Evolutionary conservation across 768 basidiomycete genomes (phyloP).

Genomic region (Suillus weaverae): DNA sequence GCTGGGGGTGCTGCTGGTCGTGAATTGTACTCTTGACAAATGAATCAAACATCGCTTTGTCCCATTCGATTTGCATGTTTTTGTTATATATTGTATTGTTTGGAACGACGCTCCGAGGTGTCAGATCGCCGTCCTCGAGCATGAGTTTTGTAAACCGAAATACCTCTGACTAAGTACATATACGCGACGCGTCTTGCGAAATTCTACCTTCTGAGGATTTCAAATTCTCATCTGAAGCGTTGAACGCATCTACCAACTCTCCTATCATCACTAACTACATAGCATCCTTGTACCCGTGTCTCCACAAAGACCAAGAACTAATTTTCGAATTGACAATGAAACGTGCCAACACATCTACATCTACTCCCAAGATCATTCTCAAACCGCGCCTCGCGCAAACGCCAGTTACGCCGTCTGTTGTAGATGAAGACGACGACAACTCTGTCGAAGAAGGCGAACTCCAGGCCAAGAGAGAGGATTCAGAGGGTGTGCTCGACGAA

Average conservation of each 20-base stretch:
- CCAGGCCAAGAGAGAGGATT: slow-evolving; percentile 32
- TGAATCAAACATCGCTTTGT: slow-evolving; percentile 11
- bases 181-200: neutral
- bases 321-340: slow-evolving; percentile 18
- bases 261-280: neutral
- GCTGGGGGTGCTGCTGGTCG: slow-evolving; percentile 9
- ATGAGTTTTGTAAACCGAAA: neutral
- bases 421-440: slow-evolving; percentile 23
- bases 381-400: slow-evolving; percentile 36
- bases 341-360: slow-evolving; percentile 21
- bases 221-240: neutral
- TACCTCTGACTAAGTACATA: neutral
- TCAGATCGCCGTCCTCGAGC: neutral
- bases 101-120: neutral
- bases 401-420: slow-evolving; percentile 14
- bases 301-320: neutral
- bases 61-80: neutral
- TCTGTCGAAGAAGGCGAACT: slow-evolving; percentile 23
- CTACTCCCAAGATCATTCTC: slow-evolving; percentile 40
- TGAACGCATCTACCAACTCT: neutral
- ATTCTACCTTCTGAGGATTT: too few species aligned
- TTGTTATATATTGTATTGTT: neutral
- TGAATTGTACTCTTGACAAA: slow-evolving; percentile 12
- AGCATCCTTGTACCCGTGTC: neutral
- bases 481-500: slow-evolving; percentile 29